Evolutionary conservation across 1,284 basidiomycete genomes (phyloP).

Genomic region (Fomes fomentarius): DNA sequence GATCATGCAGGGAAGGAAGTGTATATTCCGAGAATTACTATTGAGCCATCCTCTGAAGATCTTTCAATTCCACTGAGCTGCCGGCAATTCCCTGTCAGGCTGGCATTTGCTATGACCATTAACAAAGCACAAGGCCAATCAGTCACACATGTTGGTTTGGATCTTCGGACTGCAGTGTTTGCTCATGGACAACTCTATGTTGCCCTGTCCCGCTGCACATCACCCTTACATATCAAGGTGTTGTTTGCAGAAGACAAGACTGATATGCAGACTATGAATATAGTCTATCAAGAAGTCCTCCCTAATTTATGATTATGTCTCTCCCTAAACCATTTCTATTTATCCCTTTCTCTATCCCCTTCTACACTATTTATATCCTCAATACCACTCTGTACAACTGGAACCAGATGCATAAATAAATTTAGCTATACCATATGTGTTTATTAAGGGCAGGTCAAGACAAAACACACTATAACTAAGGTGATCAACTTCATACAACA

Average conservation of each 20-base stretch:
- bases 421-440: no score
- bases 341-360: neutral
- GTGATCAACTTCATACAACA: no score
- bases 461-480: no score
- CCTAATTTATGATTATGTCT: neutral
- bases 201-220: conserved; percentile 38
- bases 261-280: conserved; percentile 24
- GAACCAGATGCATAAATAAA: no score
- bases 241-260: conserved; percentile 23
- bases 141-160: conserved; percentile 31
- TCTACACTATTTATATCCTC: neutral
- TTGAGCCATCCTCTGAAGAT: conserved; percentile 23
- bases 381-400: no score
- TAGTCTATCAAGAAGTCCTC: conserved; percentile 34
- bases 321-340: neutral
- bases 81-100: conserved; percentile 40
- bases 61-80: conserved; percentile 29
- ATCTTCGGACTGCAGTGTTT: conserved; percentile 40
- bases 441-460: no score
- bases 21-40: conserved; percentile 31
- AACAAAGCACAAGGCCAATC: conserved; percentile 49
- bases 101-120: conserved; percentile 46
- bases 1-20: conserved; percentile 28
- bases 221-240: conserved; percentile 30
- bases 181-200: conserved; percentile 46